phyloP scores from a whole-genome alignment of 2,329 filamentous ascomycete genomes.

The Penicillium sp. region DNA sequence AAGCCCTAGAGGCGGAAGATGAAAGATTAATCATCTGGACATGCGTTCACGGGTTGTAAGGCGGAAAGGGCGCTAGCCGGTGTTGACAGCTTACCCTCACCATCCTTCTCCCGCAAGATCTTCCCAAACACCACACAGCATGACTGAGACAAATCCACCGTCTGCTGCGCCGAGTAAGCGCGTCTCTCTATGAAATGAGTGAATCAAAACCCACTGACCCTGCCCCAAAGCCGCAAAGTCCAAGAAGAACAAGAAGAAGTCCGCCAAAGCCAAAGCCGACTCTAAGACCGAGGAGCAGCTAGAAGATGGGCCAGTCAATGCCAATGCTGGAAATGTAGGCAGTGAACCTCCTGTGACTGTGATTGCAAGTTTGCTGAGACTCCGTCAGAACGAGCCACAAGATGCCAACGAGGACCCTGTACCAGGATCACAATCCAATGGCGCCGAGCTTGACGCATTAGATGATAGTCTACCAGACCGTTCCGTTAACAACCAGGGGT shows the following conservation, averaged over 20 bases:
- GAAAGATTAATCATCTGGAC: slow-evolving; percentile 13
- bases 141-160: slow-evolving; percentile 23
- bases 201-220: slow-evolving; percentile 15
- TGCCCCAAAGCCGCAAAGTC: slow-evolving; percentile 47
- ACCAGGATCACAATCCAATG: slow-evolving; percentile 24
- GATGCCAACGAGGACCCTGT: slow-evolving; percentile 11
- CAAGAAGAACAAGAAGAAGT: slow-evolving; percentile 60
- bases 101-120: slow-evolving; percentile 4
- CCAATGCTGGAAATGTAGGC: slow-evolving; percentile 27
- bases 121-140: slow-evolving; percentile 14
- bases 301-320: slow-evolving; percentile 21
- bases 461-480: slow-evolving; percentile 27
- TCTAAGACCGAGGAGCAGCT: slow-evolving; percentile 24
- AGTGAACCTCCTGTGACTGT: not conserved
- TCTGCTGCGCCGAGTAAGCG: slow-evolving; percentile 26
- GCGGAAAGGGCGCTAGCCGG: slow-evolving; percentile 29
- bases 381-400: slow-evolving; percentile 19
- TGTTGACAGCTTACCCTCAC: slow-evolving; percentile 36
- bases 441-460: slow-evolving; percentile 41
- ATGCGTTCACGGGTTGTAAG: not conserved
- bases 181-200: not conserved
- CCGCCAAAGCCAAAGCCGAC: slow-evolving; percentile 44
- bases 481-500: slow-evolving; percentile 8
- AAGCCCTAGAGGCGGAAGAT: not conserved
- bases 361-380: slow-evolving; percentile 19